Evolutionary conservation across 2,329 filamentous ascomycete species (phyloP).

Genomic region (Anthostomella pinea): DNA sequence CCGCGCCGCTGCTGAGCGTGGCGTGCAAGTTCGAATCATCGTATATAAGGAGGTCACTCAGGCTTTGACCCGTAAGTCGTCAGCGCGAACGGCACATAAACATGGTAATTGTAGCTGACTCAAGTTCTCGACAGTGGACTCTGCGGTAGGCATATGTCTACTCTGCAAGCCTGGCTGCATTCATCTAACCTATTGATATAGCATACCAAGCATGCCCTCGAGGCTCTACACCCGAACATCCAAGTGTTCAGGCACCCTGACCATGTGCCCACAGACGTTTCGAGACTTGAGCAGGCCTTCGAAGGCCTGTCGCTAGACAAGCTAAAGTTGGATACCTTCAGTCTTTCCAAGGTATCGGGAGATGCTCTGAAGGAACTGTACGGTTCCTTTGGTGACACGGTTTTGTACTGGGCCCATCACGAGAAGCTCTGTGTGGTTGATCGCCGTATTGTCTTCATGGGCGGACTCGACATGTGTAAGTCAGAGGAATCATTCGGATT

Average conservation of each 20-base stretch:
- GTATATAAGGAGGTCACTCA: slow-evolving; percentile 91
- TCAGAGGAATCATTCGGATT: neutral
- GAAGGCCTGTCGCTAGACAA: slow-evolving; percentile 44
- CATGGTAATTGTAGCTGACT: slow-evolving; percentile 11
- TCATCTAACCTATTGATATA: slow-evolving; percentile 27
- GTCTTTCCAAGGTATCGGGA: slow-evolving; percentile 62
- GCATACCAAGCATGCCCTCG: slow-evolving; percentile 78
- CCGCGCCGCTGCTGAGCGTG: slow-evolving; percentile 75
- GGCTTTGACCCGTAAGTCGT: slow-evolving; percentile 69
- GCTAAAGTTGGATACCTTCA: slow-evolving; percentile 38
- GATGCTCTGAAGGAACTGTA: slow-evolving; percentile 78
- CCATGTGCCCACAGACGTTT: slow-evolving; percentile 67
- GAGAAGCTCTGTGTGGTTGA: slow-evolving; percentile 88
- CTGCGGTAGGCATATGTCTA: slow-evolving; percentile 32
- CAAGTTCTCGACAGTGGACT: slow-evolving; percentile 33
- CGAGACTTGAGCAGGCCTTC: slow-evolving; percentile 65
- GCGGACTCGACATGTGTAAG: slow-evolving; percentile 77
- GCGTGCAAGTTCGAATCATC: slow-evolving; percentile 80
- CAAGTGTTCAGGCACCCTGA: slow-evolving; percentile 88
- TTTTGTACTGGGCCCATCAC: slow-evolving; percentile 90
- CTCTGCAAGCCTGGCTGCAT: neutral
- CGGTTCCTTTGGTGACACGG: slow-evolving; percentile 75
- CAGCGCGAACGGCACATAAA: slow-evolving; percentile 33
- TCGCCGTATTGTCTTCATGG: slow-evolving; percentile 81
- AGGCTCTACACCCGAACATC: slow-evolving; percentile 78